Percentiles rank a stretch among this genome's conserved stretches.
These are phyloP conservation scores for Colletotrichum acutatum DNA, from an alignment of 2,329 filamentous ascomycete genomes.

Conservation along the genomic window DNA sequence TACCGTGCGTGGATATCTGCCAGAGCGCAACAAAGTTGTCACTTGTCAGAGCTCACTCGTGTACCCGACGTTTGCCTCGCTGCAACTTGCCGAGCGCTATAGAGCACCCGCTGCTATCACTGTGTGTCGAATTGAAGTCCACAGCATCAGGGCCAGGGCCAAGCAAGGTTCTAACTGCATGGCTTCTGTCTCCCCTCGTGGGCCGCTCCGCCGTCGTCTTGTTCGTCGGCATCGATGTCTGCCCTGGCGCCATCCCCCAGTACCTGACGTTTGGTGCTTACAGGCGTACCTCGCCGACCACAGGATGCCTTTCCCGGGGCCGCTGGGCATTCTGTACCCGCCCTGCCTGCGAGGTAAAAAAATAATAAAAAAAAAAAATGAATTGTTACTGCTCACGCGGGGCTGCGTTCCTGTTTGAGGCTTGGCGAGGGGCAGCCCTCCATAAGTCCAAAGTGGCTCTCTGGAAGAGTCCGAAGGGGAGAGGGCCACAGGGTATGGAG, in stretches of 20 bases:
- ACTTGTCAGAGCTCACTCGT: not conserved
- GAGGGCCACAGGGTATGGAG: too few relatives aligned
- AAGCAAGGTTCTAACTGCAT: not conserved
- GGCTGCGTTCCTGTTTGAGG: conserved; percentile 5
- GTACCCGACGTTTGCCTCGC: not conserved
- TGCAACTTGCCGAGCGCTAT: not conserved
- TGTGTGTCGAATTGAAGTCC: not conserved
- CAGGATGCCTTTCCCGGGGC: not conserved
- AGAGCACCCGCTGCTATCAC: not conserved
- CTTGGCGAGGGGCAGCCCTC: not conserved
- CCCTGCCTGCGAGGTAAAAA: not conserved
- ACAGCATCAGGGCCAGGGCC: not conserved
- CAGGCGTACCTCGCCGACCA: not conserved
- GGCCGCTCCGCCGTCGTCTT: not conserved
- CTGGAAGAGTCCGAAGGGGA: not conserved
- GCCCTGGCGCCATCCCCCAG: not conserved
- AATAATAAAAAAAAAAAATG: too few relatives aligned
- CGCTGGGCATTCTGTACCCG: not conserved
- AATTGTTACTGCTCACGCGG: not conserved
- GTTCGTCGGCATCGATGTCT: not conserved
- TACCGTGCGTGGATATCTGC: too few relatives aligned
- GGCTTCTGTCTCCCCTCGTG: not conserved
- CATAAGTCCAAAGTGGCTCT: not conserved
- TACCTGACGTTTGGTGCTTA: not conserved
- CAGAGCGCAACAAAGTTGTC: not conserved